phyloP scores from a whole-genome alignment of 2,329 filamentous ascomycete species.

The Ophiosphaerella herpotricha region DNA sequence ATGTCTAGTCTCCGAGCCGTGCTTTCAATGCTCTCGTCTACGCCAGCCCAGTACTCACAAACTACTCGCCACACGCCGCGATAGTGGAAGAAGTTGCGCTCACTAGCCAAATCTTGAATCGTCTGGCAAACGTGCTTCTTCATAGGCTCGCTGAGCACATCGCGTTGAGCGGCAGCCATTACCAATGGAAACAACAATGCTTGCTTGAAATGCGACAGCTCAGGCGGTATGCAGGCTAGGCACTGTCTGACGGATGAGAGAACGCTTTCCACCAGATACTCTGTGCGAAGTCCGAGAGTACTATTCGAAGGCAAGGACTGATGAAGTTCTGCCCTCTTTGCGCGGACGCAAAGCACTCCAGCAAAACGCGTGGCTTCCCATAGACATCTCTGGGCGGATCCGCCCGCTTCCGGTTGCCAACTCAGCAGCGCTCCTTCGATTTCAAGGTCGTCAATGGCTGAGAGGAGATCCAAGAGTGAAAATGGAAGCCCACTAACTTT shows the following conservation, averaged over 20 bases:
- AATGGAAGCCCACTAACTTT: slow-evolving; percentile 3
- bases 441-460: neutral
- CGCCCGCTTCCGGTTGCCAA: neutral
- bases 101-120: neutral
- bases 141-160: neutral
- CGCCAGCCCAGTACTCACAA: neutral
- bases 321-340: neutral
- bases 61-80: neutral
- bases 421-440: neutral
- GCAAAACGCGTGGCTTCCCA: slow-evolving; percentile 4
- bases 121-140: slow-evolving; percentile 1
- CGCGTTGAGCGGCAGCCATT: slow-evolving; percentile 1
- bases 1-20: slow-evolving; percentile 1
- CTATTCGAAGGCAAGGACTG: neutral
- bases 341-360: neutral
- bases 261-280: neutral
- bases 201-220: slow-evolving; percentile 2
- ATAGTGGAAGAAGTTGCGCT: slow-evolving; percentile 1
- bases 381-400: neutral
- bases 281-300: neutral
- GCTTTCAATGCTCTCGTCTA: neutral
- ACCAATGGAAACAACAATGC: slow-evolving; percentile 2
- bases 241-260: neutral
- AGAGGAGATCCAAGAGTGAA: slow-evolving; percentile 7
- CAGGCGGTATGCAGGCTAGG: neutral